Evolutionary conservation across 768 basidiomycete genomes (phyloP), one percentile per base, ranked within the genome.

Genomic region (Chalciporus chontae): DNA sequence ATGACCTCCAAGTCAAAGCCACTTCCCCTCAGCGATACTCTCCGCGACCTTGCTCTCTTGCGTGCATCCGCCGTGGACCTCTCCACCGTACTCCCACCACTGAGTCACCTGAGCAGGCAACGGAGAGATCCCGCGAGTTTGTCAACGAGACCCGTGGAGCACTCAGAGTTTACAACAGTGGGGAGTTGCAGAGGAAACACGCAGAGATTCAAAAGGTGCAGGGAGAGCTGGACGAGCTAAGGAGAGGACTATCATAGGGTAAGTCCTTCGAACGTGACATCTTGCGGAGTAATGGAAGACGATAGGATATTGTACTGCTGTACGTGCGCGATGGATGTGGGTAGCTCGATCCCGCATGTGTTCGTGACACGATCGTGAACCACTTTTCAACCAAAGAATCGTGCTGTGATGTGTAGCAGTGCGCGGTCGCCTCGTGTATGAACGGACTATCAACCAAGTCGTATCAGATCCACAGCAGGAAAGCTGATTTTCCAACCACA

Each of bases 11-110:
- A 69, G 69, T 47, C 59, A 23, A 64, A 61, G 47, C 77, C 81
- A 11, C 72, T 90, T 37, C 70, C 80, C 7, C 73, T 88, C 39
- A 47, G 58, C 21, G 76, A 81, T 48, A 81, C 80, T 7, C 73
- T 90, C 32, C 83, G 77, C 11, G 89, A 91, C 66, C 78, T 91
- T 19, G 87, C 88, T 5, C 66, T 87, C 27, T 69, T 90, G 17
- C 79, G 84, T 36, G 79, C 80, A 23, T 80, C 83, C 9, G 79
- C 77, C 19, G 51, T 77, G 40, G 70, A 76, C 52, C 55, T 78
- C 15, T 59, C 70, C 5, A 48, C 41, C 8, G 44, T 73, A 29
- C 62, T 75, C 21, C 29, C 67, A 42, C 53, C 45, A 17, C 50
- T 24, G 52, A 56, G 27, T 37, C 53, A 14, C 11, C 50, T n/a